phyloP scores from a whole-genome alignment of 805 yeast genomes.

The Pichia membranifaciens region DNA sequence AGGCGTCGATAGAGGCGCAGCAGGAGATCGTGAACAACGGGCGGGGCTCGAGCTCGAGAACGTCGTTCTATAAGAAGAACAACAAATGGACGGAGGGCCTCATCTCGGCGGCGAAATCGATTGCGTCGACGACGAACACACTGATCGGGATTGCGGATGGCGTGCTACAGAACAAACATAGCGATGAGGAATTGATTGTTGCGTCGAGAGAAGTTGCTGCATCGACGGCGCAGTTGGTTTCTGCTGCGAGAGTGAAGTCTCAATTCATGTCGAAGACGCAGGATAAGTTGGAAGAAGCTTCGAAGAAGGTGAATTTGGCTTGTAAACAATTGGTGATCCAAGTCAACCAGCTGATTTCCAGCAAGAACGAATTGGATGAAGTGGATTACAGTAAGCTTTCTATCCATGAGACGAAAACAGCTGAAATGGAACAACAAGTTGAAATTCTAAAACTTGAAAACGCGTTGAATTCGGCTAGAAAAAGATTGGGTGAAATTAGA shows the following conservation, averaged over 20 bases:
- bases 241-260: constrained; percentile 85
- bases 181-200: constrained; percentile 80
- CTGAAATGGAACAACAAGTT: constrained; percentile 91
- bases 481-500: constrained; percentile 78
- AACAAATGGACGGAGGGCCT: constrained; percentile 93
- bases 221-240: constrained; percentile 85
- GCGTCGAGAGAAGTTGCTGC: constrained; percentile 91
- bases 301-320: constrained; percentile 65
- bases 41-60: constrained; percentile 55
- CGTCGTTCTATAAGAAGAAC: constrained; percentile 79
- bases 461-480: constrained; percentile 63
- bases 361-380: constrained; percentile 30
- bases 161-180: constrained; percentile 50
- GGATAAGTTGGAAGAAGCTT: constrained; percentile 62
- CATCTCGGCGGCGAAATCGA: constrained; percentile 82
- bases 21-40: constrained; percentile 65
- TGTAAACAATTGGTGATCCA: constrained; percentile 66
- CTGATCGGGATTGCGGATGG: constrained; percentile 85
- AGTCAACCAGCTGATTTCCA: constrained; percentile 34
- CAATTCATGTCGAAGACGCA: constrained; percentile 71
- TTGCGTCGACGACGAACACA: constrained; percentile 76
- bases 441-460: constrained; percentile 80
- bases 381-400: constrained; percentile 64
- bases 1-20: constrained; percentile 76
- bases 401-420: constrained; percentile 75